Conservation (phyloP, 176 grass and related monocot genomes). For the Alopecurus myosuroides region DNA sequence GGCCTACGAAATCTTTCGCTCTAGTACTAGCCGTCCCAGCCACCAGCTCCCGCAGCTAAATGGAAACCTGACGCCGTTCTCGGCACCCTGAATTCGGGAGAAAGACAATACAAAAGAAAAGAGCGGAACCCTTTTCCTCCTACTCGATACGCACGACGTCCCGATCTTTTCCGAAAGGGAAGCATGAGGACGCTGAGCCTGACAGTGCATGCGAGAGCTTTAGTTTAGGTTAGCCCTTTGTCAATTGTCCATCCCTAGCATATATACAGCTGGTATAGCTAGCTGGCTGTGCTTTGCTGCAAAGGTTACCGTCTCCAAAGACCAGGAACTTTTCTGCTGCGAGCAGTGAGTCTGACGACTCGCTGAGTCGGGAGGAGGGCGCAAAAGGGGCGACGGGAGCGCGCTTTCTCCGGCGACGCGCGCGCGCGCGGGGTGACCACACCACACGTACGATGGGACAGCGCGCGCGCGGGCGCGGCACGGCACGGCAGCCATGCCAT, state of each 20-base stretch:
- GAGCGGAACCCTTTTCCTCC: not conserved
- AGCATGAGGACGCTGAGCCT: not conserved
- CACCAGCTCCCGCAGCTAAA: too few relatives aligned
- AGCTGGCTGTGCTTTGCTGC: not conserved
- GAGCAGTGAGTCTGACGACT: not conserved
- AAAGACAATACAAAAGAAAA: not conserved
- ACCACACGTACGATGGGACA: not conserved
- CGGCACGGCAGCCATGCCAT: not conserved
- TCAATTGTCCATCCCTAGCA: not conserved
- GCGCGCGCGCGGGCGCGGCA: not conserved
- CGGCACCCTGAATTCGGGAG: not conserved
- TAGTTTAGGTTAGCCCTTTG: not conserved
- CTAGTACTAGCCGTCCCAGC: too few relatives aligned
- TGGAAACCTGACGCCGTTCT: conserved; percentile 1
- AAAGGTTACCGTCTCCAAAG: not conserved
- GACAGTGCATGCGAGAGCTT: not conserved
- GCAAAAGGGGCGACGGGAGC: not conserved
- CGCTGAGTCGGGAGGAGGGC: not conserved
- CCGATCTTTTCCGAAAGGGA: not conserved
- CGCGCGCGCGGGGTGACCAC: not conserved
- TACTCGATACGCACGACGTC: not conserved
- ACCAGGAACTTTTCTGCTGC: not conserved
- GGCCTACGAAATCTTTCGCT: too few relatives aligned
- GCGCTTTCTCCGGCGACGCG: conserved; percentile 10
- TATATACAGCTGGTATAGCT: not conserved